Base-by-base conservation (phyloP, 768 basidiomycete genomes). In the Termitomyces sp. region DNA sequence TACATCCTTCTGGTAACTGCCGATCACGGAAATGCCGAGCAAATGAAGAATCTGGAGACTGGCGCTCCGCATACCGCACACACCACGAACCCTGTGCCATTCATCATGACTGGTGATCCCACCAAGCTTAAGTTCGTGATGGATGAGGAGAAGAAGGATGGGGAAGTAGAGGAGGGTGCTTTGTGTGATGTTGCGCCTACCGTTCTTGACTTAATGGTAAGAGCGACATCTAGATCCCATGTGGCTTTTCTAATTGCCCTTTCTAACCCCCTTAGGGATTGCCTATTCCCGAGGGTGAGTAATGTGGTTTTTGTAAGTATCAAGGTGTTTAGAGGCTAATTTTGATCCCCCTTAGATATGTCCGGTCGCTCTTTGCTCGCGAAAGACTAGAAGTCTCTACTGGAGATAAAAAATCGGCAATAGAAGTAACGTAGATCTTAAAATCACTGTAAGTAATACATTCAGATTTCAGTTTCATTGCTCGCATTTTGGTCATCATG, bases 11-110 rank as follows among this genome's bases (percentile, higher is more conserved):
- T 91, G 59, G 76, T 98, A 68, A 96, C 95, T 2, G 87, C 94
- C 12, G 95, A 97, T 68, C 94, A 97, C 68, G 94, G 94, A 3
- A 98, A 98, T 66, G 94, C 94, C 39, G 94, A 96, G 70, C 90
- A 94, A 74, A 95, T 95, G 94, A 73, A 85, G 57, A 89, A 95
- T 70, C 77, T 78, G 3, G 80, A 85, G 60, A 94, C 91, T 0
- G 90, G 89, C 35, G 86, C 82, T 40, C 93, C 94, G 15, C 91
- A 94, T 70, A 97, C 94, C 10, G 89, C 91, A n/a, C 90, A 93
- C 65, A 91, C 89, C 36, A 91, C 88, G 54, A 95, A 93, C 72
- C 79, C 83, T 1, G 94, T 96, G 9, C 94, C 94, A 13, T 92
- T 96, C 76, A 93, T 96, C 63, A 84, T 93, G 73, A 85, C 87